Conservation (phyloP, 768 basidiomycete genomes). For the Cyclocybe cylindracea region DNA sequence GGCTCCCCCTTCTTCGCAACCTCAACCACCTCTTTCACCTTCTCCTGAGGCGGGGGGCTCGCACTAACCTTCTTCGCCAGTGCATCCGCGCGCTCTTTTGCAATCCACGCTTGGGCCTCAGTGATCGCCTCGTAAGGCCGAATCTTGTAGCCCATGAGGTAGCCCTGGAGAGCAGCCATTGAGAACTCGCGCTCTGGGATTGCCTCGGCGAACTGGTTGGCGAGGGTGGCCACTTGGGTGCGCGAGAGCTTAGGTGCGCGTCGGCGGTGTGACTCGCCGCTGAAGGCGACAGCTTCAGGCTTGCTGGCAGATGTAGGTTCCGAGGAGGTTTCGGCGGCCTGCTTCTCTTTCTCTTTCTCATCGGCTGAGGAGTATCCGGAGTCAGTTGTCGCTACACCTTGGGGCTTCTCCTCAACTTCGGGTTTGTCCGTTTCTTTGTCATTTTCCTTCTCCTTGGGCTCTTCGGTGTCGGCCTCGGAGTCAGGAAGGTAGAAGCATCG, state of each 20-base stretch:
- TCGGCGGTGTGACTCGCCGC: constrained; percentile 26
- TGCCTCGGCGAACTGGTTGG: constrained; percentile 51
- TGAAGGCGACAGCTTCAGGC: constrained; percentile 7
- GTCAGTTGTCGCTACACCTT: constrained; percentile 9
- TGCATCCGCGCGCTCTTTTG: constrained; percentile 35
- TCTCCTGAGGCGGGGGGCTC: neutral
- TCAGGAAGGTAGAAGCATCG: constrained; percentile 64
- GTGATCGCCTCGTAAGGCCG: constrained; percentile 57
- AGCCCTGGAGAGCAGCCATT: constrained; percentile 56
- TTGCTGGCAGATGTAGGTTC: neutral
- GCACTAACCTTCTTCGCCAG: neutral
- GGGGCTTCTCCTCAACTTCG: neutral
- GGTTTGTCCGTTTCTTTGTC: constrained; percentile 20
- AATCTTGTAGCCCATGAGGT: constrained; percentile 69
- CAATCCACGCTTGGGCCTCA: constrained; percentile 48
- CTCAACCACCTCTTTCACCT: neutral
- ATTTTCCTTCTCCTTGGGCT: constrained; percentile 17
- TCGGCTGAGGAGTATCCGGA: constrained; percentile 23
- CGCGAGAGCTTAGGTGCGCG: constrained; percentile 42
- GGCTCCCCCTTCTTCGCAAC: constrained; percentile 8
- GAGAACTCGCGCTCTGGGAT: constrained; percentile 52
- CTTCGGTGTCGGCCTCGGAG: constrained; percentile 11
- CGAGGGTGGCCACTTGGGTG: constrained; percentile 44
- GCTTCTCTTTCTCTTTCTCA: constrained; percentile 21
- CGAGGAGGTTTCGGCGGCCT: constrained; percentile 3